phyloP scores from a whole-genome alignment of 148 eudicot species.

The Nyssa sinensis region DNA sequence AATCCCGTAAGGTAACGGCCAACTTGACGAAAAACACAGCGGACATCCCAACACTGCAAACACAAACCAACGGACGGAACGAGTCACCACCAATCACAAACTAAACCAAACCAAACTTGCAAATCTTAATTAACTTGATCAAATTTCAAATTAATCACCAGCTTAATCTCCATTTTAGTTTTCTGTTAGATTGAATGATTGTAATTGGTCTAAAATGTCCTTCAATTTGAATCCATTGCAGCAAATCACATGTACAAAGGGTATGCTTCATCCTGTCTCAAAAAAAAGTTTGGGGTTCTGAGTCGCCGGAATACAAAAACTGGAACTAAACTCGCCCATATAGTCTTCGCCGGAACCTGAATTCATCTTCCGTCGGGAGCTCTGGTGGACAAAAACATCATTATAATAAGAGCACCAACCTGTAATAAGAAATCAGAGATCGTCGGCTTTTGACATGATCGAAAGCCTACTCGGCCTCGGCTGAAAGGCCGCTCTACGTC shows the following conservation, averaged over 20 bases:
- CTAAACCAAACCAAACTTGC: slow-evolving; percentile 1
- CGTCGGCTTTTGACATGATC: slow-evolving; percentile 37
- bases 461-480: slow-evolving; percentile 42
- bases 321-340: background rate
- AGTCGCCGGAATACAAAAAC: background rate
- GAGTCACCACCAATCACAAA: slow-evolving; percentile 10
- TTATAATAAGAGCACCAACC: slow-evolving; percentile 8
- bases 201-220: slow-evolving; percentile 17
- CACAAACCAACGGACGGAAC: slow-evolving; percentile 6
- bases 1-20: background rate
- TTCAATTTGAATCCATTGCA: slow-evolving; percentile 17
- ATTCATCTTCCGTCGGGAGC: background rate
- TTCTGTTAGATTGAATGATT: background rate
- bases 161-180: background rate
- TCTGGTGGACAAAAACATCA: slow-evolving; percentile 1
- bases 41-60: background rate
- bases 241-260: slow-evolving; percentile 22
- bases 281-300: background rate
- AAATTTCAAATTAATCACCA: background rate
- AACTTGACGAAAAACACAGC: background rate
- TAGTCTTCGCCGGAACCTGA: background rate
- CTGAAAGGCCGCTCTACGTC: slow-evolving; percentile 33
- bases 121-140: background rate
- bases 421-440: slow-evolving; percentile 12
- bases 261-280: background rate